A percentile compares a stretch with the other conserved stretches of the same genome.
These are phyloP conservation scores for Microstroma glucosiphilum DNA, from an alignment of 1,284 basidiomycete species.

Conservation along the genomic window DNA sequence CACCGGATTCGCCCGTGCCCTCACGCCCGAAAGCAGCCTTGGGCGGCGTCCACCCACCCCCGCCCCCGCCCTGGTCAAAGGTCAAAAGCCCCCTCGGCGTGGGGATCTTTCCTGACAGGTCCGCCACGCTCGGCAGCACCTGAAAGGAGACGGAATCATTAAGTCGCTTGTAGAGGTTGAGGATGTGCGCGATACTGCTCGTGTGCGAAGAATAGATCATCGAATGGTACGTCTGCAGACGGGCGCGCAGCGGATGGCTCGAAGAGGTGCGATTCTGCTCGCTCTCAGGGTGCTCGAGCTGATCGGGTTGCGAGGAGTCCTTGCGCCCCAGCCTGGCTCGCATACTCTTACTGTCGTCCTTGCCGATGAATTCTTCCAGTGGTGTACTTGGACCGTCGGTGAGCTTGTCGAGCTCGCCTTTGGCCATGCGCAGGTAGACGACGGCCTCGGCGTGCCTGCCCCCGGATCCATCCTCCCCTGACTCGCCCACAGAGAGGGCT, in stretches of 20 bases:
- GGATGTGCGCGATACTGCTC: neutral
- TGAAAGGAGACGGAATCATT: neutral
- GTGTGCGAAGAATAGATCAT: neutral
- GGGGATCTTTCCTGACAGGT: neutral
- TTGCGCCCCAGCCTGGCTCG: neutral
- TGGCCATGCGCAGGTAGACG: slow-evolving; percentile 5
- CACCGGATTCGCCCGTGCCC: neutral
- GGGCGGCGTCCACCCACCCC: neutral
- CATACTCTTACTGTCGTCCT: neutral
- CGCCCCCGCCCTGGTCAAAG: neutral
- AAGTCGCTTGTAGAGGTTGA: neutral
- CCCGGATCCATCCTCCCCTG: neutral
- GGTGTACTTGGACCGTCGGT: neutral
- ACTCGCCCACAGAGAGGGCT: neutral
- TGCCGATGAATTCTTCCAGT: neutral
- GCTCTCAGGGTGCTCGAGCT: neutral
- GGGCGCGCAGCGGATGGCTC: neutral
- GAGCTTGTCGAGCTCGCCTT: neutral
- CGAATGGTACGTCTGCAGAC: neutral
- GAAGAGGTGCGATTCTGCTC: neutral
- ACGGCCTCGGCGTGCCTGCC: neutral
- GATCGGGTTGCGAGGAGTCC: no score
- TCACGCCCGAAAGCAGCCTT: neutral
- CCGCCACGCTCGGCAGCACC: neutral
- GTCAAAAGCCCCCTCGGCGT: neutral